Conservation (phyloP, 257 asterid genomes). For the Linderniella brevidens region DNA sequence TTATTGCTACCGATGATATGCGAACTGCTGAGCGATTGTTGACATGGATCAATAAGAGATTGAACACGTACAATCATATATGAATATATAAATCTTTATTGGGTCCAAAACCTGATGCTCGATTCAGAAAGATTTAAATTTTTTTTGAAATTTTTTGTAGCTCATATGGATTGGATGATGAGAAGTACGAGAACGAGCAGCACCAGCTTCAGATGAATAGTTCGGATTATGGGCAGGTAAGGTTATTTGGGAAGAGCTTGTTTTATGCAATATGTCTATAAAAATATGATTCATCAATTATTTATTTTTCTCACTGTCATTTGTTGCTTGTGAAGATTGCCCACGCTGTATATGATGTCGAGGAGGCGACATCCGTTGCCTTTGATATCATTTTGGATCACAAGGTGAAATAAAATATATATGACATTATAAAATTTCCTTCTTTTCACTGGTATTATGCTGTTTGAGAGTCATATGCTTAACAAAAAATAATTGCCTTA, state of each 20-base stretch:
- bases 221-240: conserved; percentile 69
- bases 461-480: not conserved
- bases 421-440: conserved; percentile 1
- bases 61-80: conserved; percentile 36
- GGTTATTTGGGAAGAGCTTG: conserved; percentile 11
- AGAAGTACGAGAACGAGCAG: conserved; percentile 60
- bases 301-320: conserved; percentile 6
- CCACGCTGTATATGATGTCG: conserved; percentile 76
- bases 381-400: conserved; percentile 54
- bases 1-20: conserved; percentile 35
- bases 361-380: conserved; percentile 82
- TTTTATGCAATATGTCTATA: conserved; percentile 10
- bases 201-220: conserved; percentile 43
- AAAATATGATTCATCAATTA: not conserved
- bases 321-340: conserved; percentile 43
- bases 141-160: conserved; percentile 22
- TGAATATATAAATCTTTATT: not conserved
- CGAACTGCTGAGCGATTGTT: conserved; percentile 60
- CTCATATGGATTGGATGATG: conserved; percentile 63
- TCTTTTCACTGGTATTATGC: not conserved
- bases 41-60: conserved; percentile 64
- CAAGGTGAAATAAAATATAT: conserved; percentile 31
- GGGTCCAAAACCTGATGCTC: not conserved
- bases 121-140: not conserved
- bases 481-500: not conserved